Conservation (phyloP, 2,329 filamentous ascomycete species). For the Calonectria pseudoreteaudii region DNA sequence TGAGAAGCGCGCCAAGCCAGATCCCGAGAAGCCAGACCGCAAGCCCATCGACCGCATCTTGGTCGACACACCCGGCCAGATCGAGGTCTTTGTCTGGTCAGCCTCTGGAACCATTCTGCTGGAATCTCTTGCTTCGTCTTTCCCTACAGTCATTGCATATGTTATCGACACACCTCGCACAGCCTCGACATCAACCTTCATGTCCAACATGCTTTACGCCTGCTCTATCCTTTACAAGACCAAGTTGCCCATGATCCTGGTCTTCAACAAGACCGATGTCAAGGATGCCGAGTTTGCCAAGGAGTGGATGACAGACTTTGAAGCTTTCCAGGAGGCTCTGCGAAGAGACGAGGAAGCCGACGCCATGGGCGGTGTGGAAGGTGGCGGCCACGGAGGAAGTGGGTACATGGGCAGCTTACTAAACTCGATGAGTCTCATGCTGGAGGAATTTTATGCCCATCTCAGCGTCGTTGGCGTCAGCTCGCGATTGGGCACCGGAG, state of each 20-base stretch:
- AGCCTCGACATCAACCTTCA: conserved; percentile 94
- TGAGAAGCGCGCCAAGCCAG: conserved; percentile 84
- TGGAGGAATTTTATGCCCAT: conserved; percentile 97
- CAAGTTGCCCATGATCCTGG: conserved; percentile 96
- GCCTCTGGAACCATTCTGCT: conserved; percentile 94
- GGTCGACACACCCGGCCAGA: conserved; percentile 96
- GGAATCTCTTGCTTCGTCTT: conserved; percentile 90
- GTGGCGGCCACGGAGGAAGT: conserved; percentile 76
- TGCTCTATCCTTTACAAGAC: conserved; percentile 99
- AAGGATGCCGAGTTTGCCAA: conserved; percentile 92
- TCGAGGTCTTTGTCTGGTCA: conserved; percentile 99
- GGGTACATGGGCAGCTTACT: conserved; percentile 97
- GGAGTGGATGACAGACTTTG: conserved; percentile 99
- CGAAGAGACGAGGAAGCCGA: conserved; percentile 83
- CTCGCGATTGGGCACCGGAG: conserved; percentile 89
- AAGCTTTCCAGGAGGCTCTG: conserved; percentile 91
- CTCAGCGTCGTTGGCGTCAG: conserved; percentile 93
- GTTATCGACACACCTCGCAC: conserved; percentile 97
- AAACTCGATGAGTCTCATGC: conserved; percentile 97
- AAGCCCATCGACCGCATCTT: conserved; percentile 84
- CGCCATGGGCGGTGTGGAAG: conserved; percentile 79
- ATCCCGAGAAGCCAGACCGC: conserved; percentile 68
- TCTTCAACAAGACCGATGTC: conserved; percentile 99
- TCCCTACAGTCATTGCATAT: conserved; percentile 97
- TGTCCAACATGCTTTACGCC: conserved; percentile 99